Percentiles rank a stretch among this genome's conserved stretches.
Conservation (phyloP, 352 stramenopile species). For the Hyaloperonospora brassicae region DNA sequence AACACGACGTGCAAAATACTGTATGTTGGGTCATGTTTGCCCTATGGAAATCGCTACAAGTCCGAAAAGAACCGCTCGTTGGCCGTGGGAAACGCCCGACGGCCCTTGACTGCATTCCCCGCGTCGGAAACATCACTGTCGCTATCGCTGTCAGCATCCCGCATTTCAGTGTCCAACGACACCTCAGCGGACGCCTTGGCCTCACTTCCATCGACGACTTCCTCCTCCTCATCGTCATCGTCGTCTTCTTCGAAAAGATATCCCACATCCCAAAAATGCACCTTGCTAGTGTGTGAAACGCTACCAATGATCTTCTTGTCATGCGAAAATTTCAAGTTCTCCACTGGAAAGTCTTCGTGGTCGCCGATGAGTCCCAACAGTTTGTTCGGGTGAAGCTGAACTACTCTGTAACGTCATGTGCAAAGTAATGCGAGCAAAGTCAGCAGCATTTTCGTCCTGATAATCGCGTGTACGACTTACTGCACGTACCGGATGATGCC, state of each 20-base stretch:
- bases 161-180: constrained; percentile 64
- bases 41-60: constrained; percentile 32
- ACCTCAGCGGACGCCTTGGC: constrained; percentile 29
- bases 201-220: constrained; percentile 56
- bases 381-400: constrained; percentile 94
- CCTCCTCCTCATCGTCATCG: constrained; percentile 70
- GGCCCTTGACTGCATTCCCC: constrained; percentile 21
- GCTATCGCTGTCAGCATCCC: constrained; percentile 77
- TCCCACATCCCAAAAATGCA: constrained; percentile 93
- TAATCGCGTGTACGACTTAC: background rate
- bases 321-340: constrained; percentile 83
- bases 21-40: constrained; percentile 14
- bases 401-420: constrained; percentile 47
- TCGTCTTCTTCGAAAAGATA: constrained; percentile 88
- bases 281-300: constrained; percentile 90
- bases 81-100: constrained; percentile 51
- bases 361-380: constrained; percentile 93
- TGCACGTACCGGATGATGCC: constrained; percentile 85
- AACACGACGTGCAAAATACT: constrained; percentile 20
- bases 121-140: constrained; percentile 62
- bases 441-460: background rate
- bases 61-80: constrained; percentile 83
- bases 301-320: constrained; percentile 88
- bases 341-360: constrained; percentile 93
- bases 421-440: constrained; percentile 1